Conservation (phyloP, 768 basidiomycete species). For the Strobilomyces dryophilus region DNA sequence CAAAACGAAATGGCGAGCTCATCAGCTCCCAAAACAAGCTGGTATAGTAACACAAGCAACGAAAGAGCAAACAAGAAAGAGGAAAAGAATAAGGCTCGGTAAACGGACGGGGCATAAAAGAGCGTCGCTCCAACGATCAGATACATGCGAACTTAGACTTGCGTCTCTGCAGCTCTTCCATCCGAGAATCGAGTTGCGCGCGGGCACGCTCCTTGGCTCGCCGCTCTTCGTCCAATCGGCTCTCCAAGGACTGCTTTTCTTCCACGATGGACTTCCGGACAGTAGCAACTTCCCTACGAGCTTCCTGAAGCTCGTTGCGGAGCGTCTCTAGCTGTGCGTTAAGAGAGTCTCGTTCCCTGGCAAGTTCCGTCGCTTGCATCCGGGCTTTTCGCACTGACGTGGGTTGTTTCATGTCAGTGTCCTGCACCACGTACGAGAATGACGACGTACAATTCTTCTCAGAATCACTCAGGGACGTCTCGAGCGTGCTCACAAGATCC, state of each 20-base stretch:
- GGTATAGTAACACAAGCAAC: constrained; percentile 29
- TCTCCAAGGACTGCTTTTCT: constrained; percentile 85
- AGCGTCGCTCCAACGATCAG: constrained; percentile 35
- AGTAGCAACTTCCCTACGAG: constrained; percentile 73
- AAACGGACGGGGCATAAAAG: constrained; percentile 3
- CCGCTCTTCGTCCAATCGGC: constrained; percentile 81
- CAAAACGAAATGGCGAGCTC: constrained; percentile 24
- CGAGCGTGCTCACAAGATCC: constrained; percentile 81
- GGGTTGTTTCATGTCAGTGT: constrained; percentile 8
- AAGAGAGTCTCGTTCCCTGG: constrained; percentile 78
- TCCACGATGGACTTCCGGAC: constrained; percentile 79
- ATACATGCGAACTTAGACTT: constrained; percentile 93
- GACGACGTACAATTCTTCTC: constrained; percentile 82
- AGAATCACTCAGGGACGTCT: constrained; percentile 83
- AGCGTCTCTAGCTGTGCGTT: constrained; percentile 61
- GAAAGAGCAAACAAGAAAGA: constrained; percentile 11
- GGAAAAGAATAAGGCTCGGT: constrained; percentile 2
- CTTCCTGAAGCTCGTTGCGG: constrained; percentile 68
- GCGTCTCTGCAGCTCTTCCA: constrained; percentile 79
- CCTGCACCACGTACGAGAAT: neutral
- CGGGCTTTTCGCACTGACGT: constrained; percentile 83
- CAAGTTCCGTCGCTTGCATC: constrained; percentile 88
- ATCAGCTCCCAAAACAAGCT: constrained; percentile 23
- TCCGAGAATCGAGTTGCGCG: constrained; percentile 80
- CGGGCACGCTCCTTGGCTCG: constrained; percentile 85